These are phyloP conservation scores for Linnemannia exigua DNA, from an alignment of 192 early-diverging fungal genomes.

Conservation along the genomic window DNA sequence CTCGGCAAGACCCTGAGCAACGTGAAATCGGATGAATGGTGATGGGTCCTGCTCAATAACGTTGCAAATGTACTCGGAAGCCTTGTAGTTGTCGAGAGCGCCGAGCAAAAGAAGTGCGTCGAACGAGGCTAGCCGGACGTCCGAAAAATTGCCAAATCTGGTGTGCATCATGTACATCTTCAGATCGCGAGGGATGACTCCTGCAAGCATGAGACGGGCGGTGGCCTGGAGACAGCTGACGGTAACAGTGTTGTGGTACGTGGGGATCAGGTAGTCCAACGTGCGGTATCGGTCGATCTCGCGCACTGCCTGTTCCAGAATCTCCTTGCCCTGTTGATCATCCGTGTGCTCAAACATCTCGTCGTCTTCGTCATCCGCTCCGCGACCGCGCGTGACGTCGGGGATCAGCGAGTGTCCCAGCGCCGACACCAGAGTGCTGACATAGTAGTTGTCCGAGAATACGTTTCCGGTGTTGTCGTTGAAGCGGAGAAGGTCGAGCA, in stretches of 20 bases:
- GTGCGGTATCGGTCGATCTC: conserved; percentile 88
- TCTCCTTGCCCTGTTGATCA: conserved; percentile 58
- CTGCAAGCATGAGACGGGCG: conserved; percentile 75
- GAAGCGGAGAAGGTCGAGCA: conserved; percentile 85
- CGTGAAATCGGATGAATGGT: conserved; percentile 71
- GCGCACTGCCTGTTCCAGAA: conserved; percentile 67
- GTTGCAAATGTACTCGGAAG: conserved; percentile 69
- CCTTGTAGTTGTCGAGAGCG: conserved; percentile 64
- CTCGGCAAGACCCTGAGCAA: conserved; percentile 62
- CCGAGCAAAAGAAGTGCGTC: conserved; percentile 83
- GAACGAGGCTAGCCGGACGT: conserved; percentile 80
- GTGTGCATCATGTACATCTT: conserved; percentile 81
- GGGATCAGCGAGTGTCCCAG: conserved; percentile 78
- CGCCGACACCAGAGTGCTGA: conserved; percentile 80
- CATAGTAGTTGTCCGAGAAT: conserved; percentile 86
- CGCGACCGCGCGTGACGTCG: background rate
- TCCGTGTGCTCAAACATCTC: conserved; percentile 53
- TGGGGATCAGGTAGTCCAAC: conserved; percentile 86
- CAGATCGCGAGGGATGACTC: conserved; percentile 77
- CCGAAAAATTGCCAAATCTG: conserved; percentile 77
- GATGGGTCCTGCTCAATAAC: conserved; percentile 75
- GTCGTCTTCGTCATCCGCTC: conserved; percentile 57
- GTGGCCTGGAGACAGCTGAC: conserved; percentile 81
- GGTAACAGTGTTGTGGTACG: conserved; percentile 90
- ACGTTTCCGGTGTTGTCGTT: conserved; percentile 95